Evolutionary conservation across 2,329 filamentous ascomycete genomes (phyloP).

Genomic region (Fusarium anthophilum): DNA sequence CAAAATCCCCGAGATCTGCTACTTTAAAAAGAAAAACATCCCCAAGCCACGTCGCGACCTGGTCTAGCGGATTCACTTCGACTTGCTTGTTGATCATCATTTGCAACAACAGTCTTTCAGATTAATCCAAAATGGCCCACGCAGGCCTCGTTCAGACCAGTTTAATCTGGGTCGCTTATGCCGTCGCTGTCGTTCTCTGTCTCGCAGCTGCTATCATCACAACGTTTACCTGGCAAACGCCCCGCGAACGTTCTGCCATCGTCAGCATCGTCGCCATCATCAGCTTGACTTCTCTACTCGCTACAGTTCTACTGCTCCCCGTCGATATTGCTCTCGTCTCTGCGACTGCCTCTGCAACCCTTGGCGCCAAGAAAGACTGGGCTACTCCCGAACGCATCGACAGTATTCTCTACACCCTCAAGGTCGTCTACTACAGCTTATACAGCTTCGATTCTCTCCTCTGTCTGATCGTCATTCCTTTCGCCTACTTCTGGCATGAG

Average conservation of each 20-base stretch:
- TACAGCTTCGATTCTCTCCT: slow-evolving; percentile 92
- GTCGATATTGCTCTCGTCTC: slow-evolving; percentile 96
- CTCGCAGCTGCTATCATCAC: slow-evolving; percentile 83
- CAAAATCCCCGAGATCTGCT: slow-evolving; percentile 16
- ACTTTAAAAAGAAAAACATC: background rate
- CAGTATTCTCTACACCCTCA: slow-evolving; percentile 80
- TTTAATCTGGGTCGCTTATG: slow-evolving; percentile 95
- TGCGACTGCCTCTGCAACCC: slow-evolving; percentile 78
- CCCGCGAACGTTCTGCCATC: slow-evolving; percentile 82
- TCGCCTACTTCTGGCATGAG: slow-evolving; percentile 98
- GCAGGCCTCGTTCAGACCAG: slow-evolving; percentile 80
- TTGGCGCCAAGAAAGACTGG: slow-evolving; percentile 93
- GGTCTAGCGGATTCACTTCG: slow-evolving; percentile 12
- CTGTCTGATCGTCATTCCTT: slow-evolving; percentile 89
- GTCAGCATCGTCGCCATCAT: slow-evolving; percentile 88
- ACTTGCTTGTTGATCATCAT: slow-evolving; percentile 21
- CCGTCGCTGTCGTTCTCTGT: slow-evolving; percentile 79
- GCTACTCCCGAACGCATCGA: slow-evolving; percentile 84
- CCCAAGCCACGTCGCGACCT: slow-evolving; percentile 16
- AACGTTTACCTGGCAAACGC: slow-evolving; percentile 90
- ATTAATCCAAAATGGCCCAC: slow-evolving; percentile 49
- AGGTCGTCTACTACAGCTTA: slow-evolving; percentile 89
- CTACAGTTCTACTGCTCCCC: slow-evolving; percentile 90
- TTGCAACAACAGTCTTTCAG: background rate
- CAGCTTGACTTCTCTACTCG: slow-evolving; percentile 86